Conservation (phyloP, 257 asterid genomes). For the Solanum gandarillasii region DNA sequence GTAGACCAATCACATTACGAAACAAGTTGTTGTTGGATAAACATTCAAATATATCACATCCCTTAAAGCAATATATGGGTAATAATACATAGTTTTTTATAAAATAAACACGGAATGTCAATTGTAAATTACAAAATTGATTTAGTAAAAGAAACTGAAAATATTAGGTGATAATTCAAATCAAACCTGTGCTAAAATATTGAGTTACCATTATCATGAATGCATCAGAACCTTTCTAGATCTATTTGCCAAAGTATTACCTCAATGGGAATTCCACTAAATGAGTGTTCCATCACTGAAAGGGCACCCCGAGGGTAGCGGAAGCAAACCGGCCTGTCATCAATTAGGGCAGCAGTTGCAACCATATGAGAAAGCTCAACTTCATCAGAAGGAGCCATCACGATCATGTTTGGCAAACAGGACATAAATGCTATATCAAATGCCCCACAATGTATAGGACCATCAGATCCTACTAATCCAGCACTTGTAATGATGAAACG, state of each 20-base stretch:
- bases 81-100: neutral
- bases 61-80: neutral
- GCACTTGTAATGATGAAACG: conserved; percentile 73
- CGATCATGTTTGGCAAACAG: conserved; percentile 90
- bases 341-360: conserved; percentile 48
- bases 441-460: conserved; percentile 68
- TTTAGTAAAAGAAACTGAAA: neutral
- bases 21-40: neutral
- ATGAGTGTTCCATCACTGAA: conserved; percentile 16
- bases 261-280: conserved; percentile 49
- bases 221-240: neutral
- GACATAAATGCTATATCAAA: conserved; percentile 83
- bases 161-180: neutral
- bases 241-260: conserved; percentile 15
- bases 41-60: neutral
- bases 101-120: neutral
- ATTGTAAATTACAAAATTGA: neutral
- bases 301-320: conserved; percentile 80
- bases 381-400: conserved; percentile 92
- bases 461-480: conserved; percentile 76
- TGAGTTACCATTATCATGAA: neutral
- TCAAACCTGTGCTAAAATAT: neutral
- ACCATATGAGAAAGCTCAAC: conserved; percentile 77
- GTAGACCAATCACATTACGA: neutral
- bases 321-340: conserved; percentile 76